These are phyloP conservation scores for Cutaneotrichosporon daszewskae DNA, from an alignment of 1,284 basidiomycete species.

Conservation along the genomic window DNA sequence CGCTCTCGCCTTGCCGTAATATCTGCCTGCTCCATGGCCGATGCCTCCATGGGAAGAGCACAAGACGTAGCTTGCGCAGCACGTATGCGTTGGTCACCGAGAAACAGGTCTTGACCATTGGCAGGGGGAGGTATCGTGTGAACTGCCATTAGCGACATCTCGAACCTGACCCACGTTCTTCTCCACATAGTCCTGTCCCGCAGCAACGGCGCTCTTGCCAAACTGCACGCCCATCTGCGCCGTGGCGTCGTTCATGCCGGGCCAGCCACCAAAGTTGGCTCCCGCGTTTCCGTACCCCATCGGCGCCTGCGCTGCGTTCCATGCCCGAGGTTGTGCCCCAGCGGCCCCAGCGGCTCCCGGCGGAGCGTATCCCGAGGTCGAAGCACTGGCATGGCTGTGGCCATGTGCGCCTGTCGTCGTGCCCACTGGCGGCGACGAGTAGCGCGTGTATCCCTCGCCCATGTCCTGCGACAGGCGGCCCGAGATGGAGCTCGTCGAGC, in stretches of 20 bases:
- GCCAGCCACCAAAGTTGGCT: conserved; percentile 28
- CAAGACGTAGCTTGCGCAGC: conserved; percentile 76
- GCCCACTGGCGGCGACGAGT: conserved; percentile 46
- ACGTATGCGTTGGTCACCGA: conserved; percentile 97
- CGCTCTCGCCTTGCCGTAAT: conserved; percentile 48
- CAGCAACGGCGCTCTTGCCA: conserved; percentile 82
- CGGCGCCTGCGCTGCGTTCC: conserved; percentile 2
- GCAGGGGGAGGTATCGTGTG: conserved; percentile 64
- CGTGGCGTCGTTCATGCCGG: conserved; percentile 76
- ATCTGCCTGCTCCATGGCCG: conserved; percentile 69
- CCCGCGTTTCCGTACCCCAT: conserved; percentile 10
- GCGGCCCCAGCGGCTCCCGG: background rate
- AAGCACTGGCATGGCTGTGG: conserved; percentile 12
- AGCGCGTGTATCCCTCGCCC: conserved; percentile 41
- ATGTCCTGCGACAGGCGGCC: conserved; percentile 48
- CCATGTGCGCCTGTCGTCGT: conserved; percentile 10
- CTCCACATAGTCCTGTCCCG: conserved; percentile 92
- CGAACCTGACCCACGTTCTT: conserved; percentile 64
- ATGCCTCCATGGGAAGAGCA: conserved; percentile 96
- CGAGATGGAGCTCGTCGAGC: conserved; percentile 39
- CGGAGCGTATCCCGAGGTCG: conserved; percentile 8
- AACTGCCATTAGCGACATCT: conserved; percentile 55
- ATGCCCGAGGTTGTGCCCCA: conserved; percentile 4
- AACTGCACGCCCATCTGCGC: conserved; percentile 96
- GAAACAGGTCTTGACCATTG: conserved; percentile 85